Evolutionary conservation across 2,329 filamentous ascomycete genomes (phyloP), one percentile per base, ranked within the genome.

Genomic region (Elsinoe necatrix): DNA sequence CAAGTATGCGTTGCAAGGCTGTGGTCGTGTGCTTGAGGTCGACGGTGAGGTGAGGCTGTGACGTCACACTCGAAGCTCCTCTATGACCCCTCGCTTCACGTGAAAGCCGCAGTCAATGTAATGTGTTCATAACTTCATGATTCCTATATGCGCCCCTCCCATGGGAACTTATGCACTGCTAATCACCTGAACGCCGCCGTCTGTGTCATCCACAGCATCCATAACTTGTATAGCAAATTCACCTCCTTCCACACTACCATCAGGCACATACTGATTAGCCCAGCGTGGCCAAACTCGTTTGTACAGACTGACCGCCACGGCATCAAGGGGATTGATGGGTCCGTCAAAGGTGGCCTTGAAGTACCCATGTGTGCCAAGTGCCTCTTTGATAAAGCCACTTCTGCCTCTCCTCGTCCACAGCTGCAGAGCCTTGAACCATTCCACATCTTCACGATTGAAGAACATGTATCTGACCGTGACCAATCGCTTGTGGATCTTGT

Each of bases 401-500:
- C 93, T 79, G 5, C 93, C 93, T 27, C 92, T 77, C 75, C 83
- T 88, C 4, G 93, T 98, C 91, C 92, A 98, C 61, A 98, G 73
- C 59, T 93, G 92, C 68, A 98, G 71, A 0, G 92, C 92, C 76
- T 95, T 95, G 81, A 97, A 98, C 91, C 93, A 98, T 63, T 87
- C 83, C 29, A 98, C 89, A 63, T 98, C 95, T 66, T 92, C 89
- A 50, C 86, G 79, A 76, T 92, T 95, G 83, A 98, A 98, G 80
- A 98, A 98, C 95, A 98, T 98, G 80, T 98, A 98, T 27, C 93
- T 86, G 47, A 98, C 85, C 0, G 95, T 98, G 59, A 98, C 93
- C 21, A 98, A 79, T 72, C 87, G 90, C 80, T 95, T 96, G 82
- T 98, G 89, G 70, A 98, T 98, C 76, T 98, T 95, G 80, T 89